Conservation (phyloP, 2,329 filamentous ascomycete species). For the Diplodia intermedia region DNA sequence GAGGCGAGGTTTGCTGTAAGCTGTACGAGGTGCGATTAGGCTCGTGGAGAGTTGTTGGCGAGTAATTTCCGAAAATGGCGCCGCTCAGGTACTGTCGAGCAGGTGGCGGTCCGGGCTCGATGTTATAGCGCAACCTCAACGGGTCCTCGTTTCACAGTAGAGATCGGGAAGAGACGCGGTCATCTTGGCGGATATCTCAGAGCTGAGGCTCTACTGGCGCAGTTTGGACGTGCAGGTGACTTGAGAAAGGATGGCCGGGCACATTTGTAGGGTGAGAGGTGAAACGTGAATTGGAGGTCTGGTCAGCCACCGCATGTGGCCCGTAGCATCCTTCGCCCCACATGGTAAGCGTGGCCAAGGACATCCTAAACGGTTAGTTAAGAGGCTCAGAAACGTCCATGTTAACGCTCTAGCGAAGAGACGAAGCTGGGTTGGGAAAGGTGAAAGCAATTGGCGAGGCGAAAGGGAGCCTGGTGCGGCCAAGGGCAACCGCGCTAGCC, state of each 20-base stretch:
- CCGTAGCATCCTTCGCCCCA: background rate
- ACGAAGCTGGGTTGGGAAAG: constrained; percentile 8
- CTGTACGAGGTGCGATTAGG: background rate
- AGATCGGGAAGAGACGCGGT: background rate
- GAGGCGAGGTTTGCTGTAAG: background rate
- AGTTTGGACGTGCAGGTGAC: background rate
- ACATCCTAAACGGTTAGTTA: background rate
- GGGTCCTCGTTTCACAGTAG: background rate
- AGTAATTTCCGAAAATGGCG: background rate
- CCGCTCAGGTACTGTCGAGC: background rate
- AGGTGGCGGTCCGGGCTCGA: background rate
- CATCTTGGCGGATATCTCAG: background rate
- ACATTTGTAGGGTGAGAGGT: background rate
- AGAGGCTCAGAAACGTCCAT: background rate
- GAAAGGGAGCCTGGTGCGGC: background rate
- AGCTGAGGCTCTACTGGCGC: background rate
- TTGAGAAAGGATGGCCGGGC: background rate
- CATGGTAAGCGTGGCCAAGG: background rate
- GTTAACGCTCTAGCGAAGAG: background rate
- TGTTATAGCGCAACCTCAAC: background rate
- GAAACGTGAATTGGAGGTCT: background rate
- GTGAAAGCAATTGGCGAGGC: background rate
- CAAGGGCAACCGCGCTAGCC: background rate
- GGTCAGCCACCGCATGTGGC: background rate
- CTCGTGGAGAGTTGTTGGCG: background rate